Evolutionary conservation across 352 stramenopile genomes (phyloP).

Genomic region (Phytophthora sansomeana): DNA sequence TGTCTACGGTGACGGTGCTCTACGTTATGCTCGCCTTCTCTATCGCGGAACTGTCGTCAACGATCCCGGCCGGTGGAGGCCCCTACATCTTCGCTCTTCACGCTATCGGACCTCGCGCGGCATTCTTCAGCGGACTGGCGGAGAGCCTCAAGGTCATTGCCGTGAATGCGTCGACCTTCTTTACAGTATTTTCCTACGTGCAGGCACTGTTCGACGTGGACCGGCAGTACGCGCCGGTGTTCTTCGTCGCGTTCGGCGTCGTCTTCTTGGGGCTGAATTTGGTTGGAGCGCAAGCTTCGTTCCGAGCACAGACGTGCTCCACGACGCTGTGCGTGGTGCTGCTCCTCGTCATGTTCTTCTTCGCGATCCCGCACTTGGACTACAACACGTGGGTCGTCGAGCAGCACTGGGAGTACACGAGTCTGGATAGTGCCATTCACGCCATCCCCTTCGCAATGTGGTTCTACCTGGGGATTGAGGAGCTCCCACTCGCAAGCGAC

Average conservation of each 20-base stretch:
- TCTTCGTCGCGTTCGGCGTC: slow-evolving; percentile 61
- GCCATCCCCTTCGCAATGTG: slow-evolving; percentile 74
- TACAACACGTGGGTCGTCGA: slow-evolving; percentile 67
- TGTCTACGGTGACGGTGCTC: slow-evolving; percentile 69
- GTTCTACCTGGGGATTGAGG: slow-evolving; percentile 50
- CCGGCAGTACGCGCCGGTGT: slow-evolving; percentile 50
- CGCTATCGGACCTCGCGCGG: slow-evolving; percentile 49
- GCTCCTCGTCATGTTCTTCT: slow-evolving; percentile 68
- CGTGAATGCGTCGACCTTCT: slow-evolving; percentile 57
- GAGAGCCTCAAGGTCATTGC: slow-evolving; percentile 75
- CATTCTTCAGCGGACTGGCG: slow-evolving; percentile 66
- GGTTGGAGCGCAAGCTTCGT: slow-evolving; percentile 63
- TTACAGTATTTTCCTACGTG: slow-evolving; percentile 53
- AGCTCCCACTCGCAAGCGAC: slow-evolving; percentile 76
- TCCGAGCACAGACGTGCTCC: slow-evolving; percentile 69
- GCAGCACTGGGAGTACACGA: slow-evolving; percentile 65
- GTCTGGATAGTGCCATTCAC: slow-evolving; percentile 47
- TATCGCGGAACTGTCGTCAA: slow-evolving; percentile 76
- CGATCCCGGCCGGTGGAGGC: slow-evolving; percentile 62
- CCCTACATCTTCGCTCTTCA: slow-evolving; percentile 80
- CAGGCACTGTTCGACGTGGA: slow-evolving; percentile 53
- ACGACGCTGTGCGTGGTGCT: slow-evolving; percentile 63
- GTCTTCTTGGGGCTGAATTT: slow-evolving; percentile 73
- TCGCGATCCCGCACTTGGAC: slow-evolving; percentile 51
- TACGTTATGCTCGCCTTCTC: slow-evolving; percentile 82